Base-by-base conservation (phyloP, 2,329 filamentous ascomycete species). In the Trichoderma citrinoviride region DNA sequence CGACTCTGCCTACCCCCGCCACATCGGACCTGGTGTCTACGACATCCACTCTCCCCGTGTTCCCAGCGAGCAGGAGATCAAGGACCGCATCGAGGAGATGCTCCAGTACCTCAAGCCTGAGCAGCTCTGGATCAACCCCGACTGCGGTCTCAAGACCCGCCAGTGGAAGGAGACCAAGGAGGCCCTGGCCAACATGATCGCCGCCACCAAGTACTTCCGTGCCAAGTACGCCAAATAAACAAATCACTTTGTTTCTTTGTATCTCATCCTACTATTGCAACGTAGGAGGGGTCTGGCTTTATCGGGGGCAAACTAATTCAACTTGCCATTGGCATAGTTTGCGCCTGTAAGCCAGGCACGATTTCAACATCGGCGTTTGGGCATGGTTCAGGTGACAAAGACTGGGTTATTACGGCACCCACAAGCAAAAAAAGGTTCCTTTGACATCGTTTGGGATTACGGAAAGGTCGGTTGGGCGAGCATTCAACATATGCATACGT, bases 31-130 rank as follows among this genome's bases (percentile, higher is more conserved):
- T 70, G 95, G 94, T 90, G 95, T 99, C 81, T 99, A 98, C 81
- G 95, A 99, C 83, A 99, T 99, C 85, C 95, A 99, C 91, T 96
- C 92, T 71, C 95, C 95, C 72, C 94, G 95, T 91, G 88, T 99
- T 67, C 95, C 95, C 77, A 90, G 88, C 78, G 91, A 97, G 88
- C 87, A 97, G 84, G 95, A 99, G 89, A 97, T 99, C 86, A 94
- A 92, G 88, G 90, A 93, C 83, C 91, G 95, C 77, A 91, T 99
- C 79, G 88, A 91, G 79, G 95, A 99, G 90, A 98, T 98, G 95
- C 88, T 99, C 71, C 86, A 91, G 82, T 93, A 92, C 87, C 91
- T 98, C 82, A 94, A 93, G 87, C 93, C 93, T 66, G 93, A 97
- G 77, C 95, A 99, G 87, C 92, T 99, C 79, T 99, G 95, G 95